Conservation (phyloP, 2,329 filamentous ascomycete genomes). For the Pestalotiopsis sp. region DNA sequence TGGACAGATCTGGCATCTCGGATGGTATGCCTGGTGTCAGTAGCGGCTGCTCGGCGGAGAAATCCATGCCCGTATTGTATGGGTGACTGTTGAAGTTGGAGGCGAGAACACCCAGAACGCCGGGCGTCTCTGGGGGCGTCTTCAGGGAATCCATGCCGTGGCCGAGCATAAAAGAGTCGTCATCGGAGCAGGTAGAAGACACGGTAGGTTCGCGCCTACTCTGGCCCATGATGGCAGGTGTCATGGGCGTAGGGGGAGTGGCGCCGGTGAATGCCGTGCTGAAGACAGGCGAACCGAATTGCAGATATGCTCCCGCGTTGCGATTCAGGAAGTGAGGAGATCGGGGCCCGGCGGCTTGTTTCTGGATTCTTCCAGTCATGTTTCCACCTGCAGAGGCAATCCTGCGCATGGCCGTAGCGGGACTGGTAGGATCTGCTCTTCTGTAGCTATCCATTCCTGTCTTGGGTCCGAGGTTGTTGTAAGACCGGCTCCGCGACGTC, state of each 20-base stretch:
- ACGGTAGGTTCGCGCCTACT: constrained; percentile 39
- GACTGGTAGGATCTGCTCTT: constrained; percentile 43
- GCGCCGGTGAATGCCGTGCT: constrained; percentile 37
- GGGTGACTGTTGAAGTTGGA: constrained; percentile 37
- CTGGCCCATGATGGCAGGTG: constrained; percentile 41
- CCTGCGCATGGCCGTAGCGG: constrained; percentile 46
- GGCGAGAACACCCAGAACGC: constrained; percentile 41
- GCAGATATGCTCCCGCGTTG: constrained; percentile 45
- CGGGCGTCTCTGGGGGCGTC: constrained; percentile 55
- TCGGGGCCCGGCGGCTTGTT: constrained; percentile 38
- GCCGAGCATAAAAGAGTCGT: constrained; percentile 33
- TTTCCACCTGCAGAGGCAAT: constrained; percentile 52
- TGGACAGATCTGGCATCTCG: constrained; percentile 43
- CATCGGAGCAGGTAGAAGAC: constrained; percentile 39
- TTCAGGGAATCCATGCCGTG: constrained; percentile 42
- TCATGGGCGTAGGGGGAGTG: constrained; percentile 51
- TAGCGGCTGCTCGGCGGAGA: constrained; percentile 47
- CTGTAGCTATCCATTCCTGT: constrained; percentile 48
- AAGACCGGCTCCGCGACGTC: constrained; percentile 44
- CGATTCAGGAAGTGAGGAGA: constrained; percentile 46
- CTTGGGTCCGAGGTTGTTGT: constrained; percentile 40
- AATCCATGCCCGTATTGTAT: constrained; percentile 22
- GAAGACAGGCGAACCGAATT: constrained; percentile 36
- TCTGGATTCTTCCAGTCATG: constrained; percentile 42
- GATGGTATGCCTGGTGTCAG: constrained; percentile 49